A percentile compares a stretch with the other conserved stretches of the same genome.
Evolutionary conservation across 441 rosid genomes (phyloP).

Genomic region (Capsella rubella): DNA sequence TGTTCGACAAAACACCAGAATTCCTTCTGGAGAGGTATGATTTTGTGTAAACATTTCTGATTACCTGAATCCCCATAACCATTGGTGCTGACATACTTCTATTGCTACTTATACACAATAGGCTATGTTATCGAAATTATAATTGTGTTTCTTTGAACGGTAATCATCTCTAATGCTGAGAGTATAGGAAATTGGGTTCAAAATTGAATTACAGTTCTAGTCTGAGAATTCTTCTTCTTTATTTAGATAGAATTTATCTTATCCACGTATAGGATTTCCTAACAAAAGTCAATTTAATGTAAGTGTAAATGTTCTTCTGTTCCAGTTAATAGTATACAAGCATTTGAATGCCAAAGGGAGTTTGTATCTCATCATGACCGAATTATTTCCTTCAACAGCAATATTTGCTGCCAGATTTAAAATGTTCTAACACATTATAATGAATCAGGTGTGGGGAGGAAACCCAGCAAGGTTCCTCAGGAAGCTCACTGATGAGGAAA

Average conservation of each 20-base stretch:
- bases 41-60: background rate
- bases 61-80: slow-evolving; percentile 2
- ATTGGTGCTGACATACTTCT: background rate
- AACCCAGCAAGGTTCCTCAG: slow-evolving; percentile 94
- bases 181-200: background rate
- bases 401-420: background rate
- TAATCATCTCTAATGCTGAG: slow-evolving; percentile 16
- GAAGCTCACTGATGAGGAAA: slow-evolving; percentile 79
- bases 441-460: slow-evolving; percentile 92
- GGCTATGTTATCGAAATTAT: slow-evolving; percentile 2
- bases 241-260: background rate
- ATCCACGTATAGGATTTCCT: background rate
- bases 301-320: slow-evolving; percentile 23
- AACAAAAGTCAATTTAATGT: slow-evolving; percentile 2
- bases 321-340: slow-evolving; percentile 8
- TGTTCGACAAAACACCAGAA: slow-evolving; percentile 86
- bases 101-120: slow-evolving; percentile 25
- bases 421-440: slow-evolving; percentile 5
- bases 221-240: slow-evolving; percentile 8
- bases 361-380: slow-evolving; percentile 7
- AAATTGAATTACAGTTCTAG: slow-evolving; percentile 16
- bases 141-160: background rate
- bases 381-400: background rate
- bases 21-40: slow-evolving; percentile 88
- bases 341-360: slow-evolving; percentile 24